Percentiles rank a stretch among this genome's conserved stretches.
These are phyloP conservation scores for Aspergillus cavernicola DNA, from an alignment of 495 filamentous ascomycete genomes.

Conservation along the genomic window DNA sequence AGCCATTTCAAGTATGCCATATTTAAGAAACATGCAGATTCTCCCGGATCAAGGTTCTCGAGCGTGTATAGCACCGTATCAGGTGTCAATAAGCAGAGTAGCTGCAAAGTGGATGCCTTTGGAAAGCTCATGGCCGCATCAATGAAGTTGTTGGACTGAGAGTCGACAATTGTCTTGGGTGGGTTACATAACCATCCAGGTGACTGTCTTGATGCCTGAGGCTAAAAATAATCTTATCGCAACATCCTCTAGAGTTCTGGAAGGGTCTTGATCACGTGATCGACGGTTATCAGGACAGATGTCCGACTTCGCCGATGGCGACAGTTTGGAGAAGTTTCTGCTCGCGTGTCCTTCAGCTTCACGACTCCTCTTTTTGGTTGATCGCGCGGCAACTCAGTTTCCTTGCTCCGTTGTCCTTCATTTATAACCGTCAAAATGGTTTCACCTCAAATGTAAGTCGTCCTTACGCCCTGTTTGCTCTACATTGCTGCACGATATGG, in stretches of 20 bases:
- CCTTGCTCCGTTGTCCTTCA: constrained; percentile 10
- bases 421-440: constrained; percentile 37
- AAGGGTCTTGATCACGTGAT: constrained; percentile 19
- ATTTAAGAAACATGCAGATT: neutral
- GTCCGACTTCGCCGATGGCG: constrained; percentile 24
- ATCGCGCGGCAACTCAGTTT: constrained; percentile 11
- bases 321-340: constrained; percentile 22
- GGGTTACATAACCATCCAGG: constrained; percentile 21
- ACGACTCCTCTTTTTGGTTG: constrained; percentile 9
- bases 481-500: neutral
- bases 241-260: neutral
- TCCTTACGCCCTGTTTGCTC: neutral
- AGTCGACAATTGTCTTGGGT: constrained; percentile 14
- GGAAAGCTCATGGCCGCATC: neutral
- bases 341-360: constrained; percentile 21
- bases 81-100: neutral
- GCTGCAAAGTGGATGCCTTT: constrained; percentile 13
- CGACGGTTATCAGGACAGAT: constrained; percentile 26
- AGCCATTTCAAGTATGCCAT: neutral
- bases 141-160: constrained; percentile 13
- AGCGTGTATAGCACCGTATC: neutral
- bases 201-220: constrained; percentile 11
- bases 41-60: neutral
- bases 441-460: constrained; percentile 44
- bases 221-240: neutral